Evolutionary conservation across 331 rosid species (phyloP), one percentile per base, ranked within the genome.

Genomic region (Saraca asoca): DNA sequence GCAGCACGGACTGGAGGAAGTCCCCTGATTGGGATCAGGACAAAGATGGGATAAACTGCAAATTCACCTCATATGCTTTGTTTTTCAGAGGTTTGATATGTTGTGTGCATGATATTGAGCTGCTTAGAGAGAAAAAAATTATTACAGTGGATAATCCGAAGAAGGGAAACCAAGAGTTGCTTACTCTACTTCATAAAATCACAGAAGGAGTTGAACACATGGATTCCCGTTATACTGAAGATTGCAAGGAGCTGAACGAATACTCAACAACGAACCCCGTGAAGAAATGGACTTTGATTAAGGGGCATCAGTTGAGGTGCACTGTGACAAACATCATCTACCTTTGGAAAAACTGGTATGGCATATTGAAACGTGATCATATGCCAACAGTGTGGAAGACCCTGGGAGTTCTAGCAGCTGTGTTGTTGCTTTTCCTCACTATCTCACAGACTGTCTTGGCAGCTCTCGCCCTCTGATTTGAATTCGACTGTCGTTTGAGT

Each of bases 1-100:
- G 80, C 11, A 65, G 52, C 9, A 58, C 42, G n/a, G n/a, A n/a
- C n/a, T n/a, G n/a, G n/a, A n/a, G n/a, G n/a, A n/a, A n/a, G n/a
- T n/a, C n/a, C n/a, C n/a, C n/a, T n/a, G n/a, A n/a, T n/a, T n/a
- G n/a, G n/a, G n/a, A n/a, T n/a, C n/a, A n/a, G n/a, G n/a, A n/a
- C n/a, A n/a, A n/a, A n/a, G n/a, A n/a, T 14, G 10, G 41, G 54
- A 11, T 57, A 2, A 12, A 13, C 35, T 54, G 62, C 24, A 42
- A 58, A 35, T 80, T 62, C 57, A 75, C 75, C 45, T 80, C 79
- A 0, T 71, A 80, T 45, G 81, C 74, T 3, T 9, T 80, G 33
- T 66, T 80, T n/a, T 61, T 80, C 16, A 57, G 12, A 12, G 67
- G 66, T 29, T 64, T 80, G 51, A 58, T 80, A 8, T 74, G 78